Percentiles rank a stretch among this genome's conserved stretches.
Evolutionary conservation across 176 grass and related monocot species (phyloP).

Genomic region (Cenchrus purpureus): DNA sequence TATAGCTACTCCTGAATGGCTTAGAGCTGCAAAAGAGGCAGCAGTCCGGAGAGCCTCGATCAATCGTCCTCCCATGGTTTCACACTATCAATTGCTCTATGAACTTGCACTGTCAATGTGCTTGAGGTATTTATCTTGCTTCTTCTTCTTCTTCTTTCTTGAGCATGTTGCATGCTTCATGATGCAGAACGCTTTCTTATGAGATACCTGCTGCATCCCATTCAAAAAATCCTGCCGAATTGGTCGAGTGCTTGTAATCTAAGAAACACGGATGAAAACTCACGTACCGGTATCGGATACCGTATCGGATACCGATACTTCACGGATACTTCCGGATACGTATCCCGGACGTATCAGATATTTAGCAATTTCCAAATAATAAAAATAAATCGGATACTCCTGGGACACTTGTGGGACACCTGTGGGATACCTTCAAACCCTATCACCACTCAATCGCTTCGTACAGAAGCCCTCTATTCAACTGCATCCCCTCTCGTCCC

Average conservation of each 20-base stretch:
- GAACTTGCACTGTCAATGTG: slow-evolving; percentile 74
- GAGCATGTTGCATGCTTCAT: slow-evolving; percentile 29
- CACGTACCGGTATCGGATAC: too few species aligned
- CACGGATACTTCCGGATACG: too few species aligned
- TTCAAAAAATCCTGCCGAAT: not conserved
- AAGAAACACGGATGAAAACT: too few species aligned
- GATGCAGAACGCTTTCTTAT: slow-evolving; percentile 1
- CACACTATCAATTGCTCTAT: slow-evolving; percentile 93
- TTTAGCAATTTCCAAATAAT: too few species aligned
- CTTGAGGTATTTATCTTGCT: slow-evolving; percentile 63
- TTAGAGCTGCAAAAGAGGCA: slow-evolving; percentile 91
- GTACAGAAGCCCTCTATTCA: too few species aligned
- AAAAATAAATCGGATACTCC: too few species aligned
- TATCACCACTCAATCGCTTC: too few species aligned
- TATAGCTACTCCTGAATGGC: slow-evolving; percentile 95
- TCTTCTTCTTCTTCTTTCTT: not conserved
- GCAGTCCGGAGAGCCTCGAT: slow-evolving; percentile 94
- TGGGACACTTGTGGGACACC: too few species aligned
- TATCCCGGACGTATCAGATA: too few species aligned
- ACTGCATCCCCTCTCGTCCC: too few species aligned
- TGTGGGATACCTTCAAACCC: too few species aligned
- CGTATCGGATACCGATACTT: too few species aligned
- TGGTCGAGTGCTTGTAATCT: not conserved
- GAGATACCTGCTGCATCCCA: not conserved
- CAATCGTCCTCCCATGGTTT: slow-evolving; percentile 82